A percentile compares a stretch with the other conserved stretches of the same genome.
Evolutionary conservation across 2,329 filamentous ascomycete genomes (phyloP).

Genomic region (Arachnopeziza araneosa): DNA sequence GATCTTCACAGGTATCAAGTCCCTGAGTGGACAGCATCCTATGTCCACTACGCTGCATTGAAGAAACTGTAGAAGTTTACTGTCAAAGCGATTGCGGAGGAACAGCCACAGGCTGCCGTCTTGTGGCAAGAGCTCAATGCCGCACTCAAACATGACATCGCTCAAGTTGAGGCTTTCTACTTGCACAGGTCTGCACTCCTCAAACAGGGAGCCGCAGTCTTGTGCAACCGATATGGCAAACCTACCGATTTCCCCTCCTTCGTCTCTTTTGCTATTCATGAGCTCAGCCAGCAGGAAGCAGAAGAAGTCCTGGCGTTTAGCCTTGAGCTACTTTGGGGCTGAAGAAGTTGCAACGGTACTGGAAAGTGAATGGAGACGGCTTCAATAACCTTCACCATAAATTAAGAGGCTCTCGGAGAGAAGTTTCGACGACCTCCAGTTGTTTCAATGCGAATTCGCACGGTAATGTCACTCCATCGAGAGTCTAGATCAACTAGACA

Average conservation of each 20-base stretch:
- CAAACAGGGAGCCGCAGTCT: not conserved
- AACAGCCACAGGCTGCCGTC: not conserved
- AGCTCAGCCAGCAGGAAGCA: not conserved
- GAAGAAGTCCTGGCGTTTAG: not conserved
- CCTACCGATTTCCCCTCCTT: not conserved
- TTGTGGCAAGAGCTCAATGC: not conserved
- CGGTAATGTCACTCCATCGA: not conserved
- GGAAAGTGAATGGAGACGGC: conserved; percentile 3
- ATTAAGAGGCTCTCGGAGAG: not conserved
- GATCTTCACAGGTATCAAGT: not conserved
- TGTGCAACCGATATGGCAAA: not conserved
- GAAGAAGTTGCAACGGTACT: conserved; percentile 1
- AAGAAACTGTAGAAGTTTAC: conserved; percentile 1
- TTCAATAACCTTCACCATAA: not conserved
- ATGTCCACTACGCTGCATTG: conserved; percentile 1
- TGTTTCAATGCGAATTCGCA: not conserved
- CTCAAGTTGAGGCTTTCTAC: conserved; percentile 2
- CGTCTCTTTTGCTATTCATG: not conserved
- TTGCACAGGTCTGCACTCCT: not conserved
- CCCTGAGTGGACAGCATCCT: conserved; percentile 1
- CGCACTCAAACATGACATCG: not conserved
- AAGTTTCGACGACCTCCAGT: not conserved
- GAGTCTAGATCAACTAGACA: not conserved
- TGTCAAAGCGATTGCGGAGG: not conserved
- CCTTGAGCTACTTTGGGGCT: not conserved